A percentile compares a stretch with the other conserved stretches of the same genome.
Evolutionary conservation across 192 early-diverging fungal genomes (phyloP).

Genomic region (Linnemannia hyalina): DNA sequence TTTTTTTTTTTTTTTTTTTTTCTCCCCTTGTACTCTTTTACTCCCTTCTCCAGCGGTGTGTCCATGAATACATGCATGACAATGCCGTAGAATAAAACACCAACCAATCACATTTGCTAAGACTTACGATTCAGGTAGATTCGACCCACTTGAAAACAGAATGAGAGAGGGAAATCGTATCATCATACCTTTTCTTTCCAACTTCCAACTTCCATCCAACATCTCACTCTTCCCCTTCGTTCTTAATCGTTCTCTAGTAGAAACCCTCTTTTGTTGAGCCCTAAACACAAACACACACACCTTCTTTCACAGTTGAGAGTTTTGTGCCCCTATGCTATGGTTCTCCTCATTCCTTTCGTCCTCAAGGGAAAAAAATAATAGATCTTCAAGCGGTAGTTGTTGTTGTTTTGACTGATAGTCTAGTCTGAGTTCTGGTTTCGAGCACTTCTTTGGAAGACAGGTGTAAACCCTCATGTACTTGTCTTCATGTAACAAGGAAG

Average conservation of each 20-base stretch:
- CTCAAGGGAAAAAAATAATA: not conserved
- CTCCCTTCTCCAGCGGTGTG: not conserved
- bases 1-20: not conserved
- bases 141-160: not conserved
- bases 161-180: not conserved
- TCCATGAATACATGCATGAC: too few species aligned
- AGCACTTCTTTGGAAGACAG: not conserved
- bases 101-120: too few species aligned
- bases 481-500: not conserved
- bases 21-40: not conserved
- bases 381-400: not conserved
- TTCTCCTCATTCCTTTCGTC: not conserved
- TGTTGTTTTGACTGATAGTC: not conserved
- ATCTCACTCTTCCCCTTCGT: not conserved
- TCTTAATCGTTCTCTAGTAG: not conserved
- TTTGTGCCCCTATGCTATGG: not conserved
- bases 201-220: not conserved
- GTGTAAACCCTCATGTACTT: not conserved
- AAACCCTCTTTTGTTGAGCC: not conserved
- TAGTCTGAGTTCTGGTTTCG: conserved; percentile 7
- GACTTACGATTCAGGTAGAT: too few species aligned
- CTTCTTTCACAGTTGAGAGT: not conserved
- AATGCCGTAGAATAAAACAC: too few species aligned
- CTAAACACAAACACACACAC: not conserved
- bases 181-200: not conserved